Evolutionary conservation across 1,139 yeast genomes (phyloP), one percentile per base, ranked within the genome.

Genomic region (Sugiyamaella novakii): DNA sequence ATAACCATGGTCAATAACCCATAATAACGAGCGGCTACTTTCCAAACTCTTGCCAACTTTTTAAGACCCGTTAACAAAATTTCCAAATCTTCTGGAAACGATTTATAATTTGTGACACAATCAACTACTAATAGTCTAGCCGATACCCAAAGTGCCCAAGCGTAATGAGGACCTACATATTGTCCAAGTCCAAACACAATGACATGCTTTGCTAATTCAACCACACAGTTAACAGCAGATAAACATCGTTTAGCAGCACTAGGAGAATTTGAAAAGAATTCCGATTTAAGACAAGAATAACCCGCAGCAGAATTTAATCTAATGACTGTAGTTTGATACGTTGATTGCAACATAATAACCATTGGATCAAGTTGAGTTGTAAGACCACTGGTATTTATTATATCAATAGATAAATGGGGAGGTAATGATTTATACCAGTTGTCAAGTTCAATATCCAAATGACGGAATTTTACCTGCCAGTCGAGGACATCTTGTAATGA

Each of bases 61-160:
- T 53, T 56, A 25, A 67, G 52, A 5, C 64, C 59, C 8, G 61
- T 58, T 7, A 65, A 51, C 41, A 67, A 55, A 8, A 54, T 49
- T 8, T 47, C 57, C 29, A 64, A 46, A 22, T 61, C 64, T 15
- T 51, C 57, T 37, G 66, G 63, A 39, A 61, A 57, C n/a, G 42
- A 41, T 24, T 34, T 57, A 17, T 59, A 55, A 18, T 52, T 51
- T 6, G 62, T 60, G 10, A 68, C 66, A 37, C 64, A 61, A 51
- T 68, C 68, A n/a, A 67, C 71, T 35, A 69, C 60, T 24, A 69
- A 46, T n/a, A 69, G 59, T 48, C 73, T 55, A 1, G 71, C 62
- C 34, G 66, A 61, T 12, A 69, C 68, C 72, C 73, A 69, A 11
- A 68, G 54, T 33, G 56, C 60, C 54, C 69, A 68, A 0, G 71